phyloP scores from a whole-genome alignment of 345 rosid genomes.

The Dipteronia sinensis region DNA sequence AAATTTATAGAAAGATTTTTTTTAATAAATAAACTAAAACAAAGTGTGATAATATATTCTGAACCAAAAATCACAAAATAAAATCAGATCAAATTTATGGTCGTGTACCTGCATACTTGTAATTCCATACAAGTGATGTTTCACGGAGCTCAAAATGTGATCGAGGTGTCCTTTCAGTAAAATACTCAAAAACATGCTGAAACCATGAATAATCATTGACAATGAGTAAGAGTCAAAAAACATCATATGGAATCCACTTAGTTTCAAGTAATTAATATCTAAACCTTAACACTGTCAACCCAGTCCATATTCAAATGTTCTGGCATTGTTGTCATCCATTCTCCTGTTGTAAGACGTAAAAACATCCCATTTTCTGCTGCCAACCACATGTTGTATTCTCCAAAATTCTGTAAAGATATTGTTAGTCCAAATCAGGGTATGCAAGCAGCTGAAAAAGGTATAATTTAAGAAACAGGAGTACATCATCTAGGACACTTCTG shows the following conservation, averaged over 20 bases:
- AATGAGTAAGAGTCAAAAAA: constrained; percentile 20
- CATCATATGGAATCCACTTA: constrained; percentile 14
- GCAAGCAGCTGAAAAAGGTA: constrained; percentile 7
- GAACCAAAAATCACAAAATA: neutral
- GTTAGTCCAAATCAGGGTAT: constrained; percentile 15
- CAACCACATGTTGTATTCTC: constrained; percentile 56
- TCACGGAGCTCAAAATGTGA: constrained; percentile 61
- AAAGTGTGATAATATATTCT: neutral
- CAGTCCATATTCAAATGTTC: constrained; percentile 60
- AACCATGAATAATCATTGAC: constrained; percentile 32
- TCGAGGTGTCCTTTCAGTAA: constrained; percentile 64
- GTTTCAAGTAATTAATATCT: constrained; percentile 3
- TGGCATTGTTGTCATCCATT: constrained; percentile 72
- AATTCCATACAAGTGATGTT: constrained; percentile 64
- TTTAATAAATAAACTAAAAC: neutral
- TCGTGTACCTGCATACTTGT: constrained; percentile 59
- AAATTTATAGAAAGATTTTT: neutral
- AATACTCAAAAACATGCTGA: constrained; percentile 63
- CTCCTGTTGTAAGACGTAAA: constrained; percentile 43
- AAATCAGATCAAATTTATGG: too few relatives aligned
- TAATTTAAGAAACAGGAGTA: constrained; percentile 21
- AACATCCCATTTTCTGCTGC: constrained; percentile 73
- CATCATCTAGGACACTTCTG: constrained; percentile 52
- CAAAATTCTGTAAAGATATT: constrained; percentile 46
- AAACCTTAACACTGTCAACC: constrained; percentile 65